phyloP scores from a whole-genome alignment of 1,284 basidiomycete genomes.

The Leccinum fallax region DNA sequence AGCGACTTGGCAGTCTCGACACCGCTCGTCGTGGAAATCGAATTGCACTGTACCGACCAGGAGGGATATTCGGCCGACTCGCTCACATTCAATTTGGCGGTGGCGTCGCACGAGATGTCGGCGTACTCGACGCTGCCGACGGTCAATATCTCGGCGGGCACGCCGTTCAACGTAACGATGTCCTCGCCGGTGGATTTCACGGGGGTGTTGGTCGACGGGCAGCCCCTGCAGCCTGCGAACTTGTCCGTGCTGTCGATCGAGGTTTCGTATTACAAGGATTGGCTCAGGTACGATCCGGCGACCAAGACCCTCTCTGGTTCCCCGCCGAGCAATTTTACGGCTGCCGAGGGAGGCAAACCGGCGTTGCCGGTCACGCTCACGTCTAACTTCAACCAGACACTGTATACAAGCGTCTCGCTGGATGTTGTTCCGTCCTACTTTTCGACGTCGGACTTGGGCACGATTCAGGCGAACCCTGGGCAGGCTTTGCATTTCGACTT shows the following conservation, averaged over 20 bases:
- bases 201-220: conserved; percentile 63
- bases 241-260: conserved; percentile 58
- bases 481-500: conserved; percentile 53
- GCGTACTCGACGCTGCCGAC: conserved; percentile 50
- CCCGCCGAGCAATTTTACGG: conserved; percentile 45
- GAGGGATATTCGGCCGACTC: conserved; percentile 59
- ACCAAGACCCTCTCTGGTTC: conserved; percentile 65
- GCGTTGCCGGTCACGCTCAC: conserved; percentile 63
- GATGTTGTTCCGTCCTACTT: conserved; percentile 73
- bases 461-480: conserved; percentile 52
- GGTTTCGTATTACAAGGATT: conserved; percentile 53
- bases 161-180: conserved; percentile 60
- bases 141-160: conserved; percentile 64
- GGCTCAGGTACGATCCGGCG: conserved; percentile 65
- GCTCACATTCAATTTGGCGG: conserved; percentile 56
- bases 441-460: conserved; percentile 53
- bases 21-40: conserved; percentile 50
- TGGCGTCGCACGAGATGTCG: conserved; percentile 68
- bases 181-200: conserved; percentile 58
- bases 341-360: conserved; percentile 30
- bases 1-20: conserved; percentile 37
- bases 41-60: conserved; percentile 66
- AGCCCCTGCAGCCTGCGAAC: conserved; percentile 53
- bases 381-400: conserved; percentile 66
- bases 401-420: conserved; percentile 63